Evolutionary conservation across 768 basidiomycete genomes (phyloP), one percentile per base, ranked within the genome.

Genomic region (Podaxis sp.): DNA sequence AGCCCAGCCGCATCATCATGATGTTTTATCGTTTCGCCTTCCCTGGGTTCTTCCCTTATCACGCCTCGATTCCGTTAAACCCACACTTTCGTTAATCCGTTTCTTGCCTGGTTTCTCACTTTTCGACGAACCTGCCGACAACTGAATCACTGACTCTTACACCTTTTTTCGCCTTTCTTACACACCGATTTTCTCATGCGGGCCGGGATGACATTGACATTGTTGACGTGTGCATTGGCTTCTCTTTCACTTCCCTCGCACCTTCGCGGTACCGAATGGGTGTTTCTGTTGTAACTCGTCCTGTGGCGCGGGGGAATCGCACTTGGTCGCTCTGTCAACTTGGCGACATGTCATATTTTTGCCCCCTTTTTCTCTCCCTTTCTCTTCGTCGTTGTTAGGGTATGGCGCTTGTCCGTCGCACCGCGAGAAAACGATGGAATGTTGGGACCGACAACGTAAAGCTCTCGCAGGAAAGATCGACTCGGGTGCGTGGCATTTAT

Each of bases 321-420:
- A 41, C 24, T 37, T n/a, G 38, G 55, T 49, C 28, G 48, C 15
- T 50, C 15, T 46, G 51, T 36, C 44, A 46, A 56, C 40, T n/a
- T 26, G 30, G 38, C 44, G 15, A 28, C 20, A 20, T 53, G 38
- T 49, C 37, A 28, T 52, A 51, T 33, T 46, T 46, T 44, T 58
- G 36, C 50, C 22, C 36, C 49, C 3, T 22, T 59, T 57, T 38
- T 61, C 50, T 53, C 41, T 59, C 30, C 17, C 22, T n/a, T 26
- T 28, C 44, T 40, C 40, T 44, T 37, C 40, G 22, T 53, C 51
- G 59, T 60, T 22, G 38, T 38, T 63, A 83, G 82, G 80, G 22
- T 91, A 90, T 62, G 87, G 89, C 3, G 73, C 74, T 63, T 91
- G 89, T 70, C 48, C 74, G n/a, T 70, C 72, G 44, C 89, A 90